Conservation (phyloP, 1,139 yeast genomes). For the Taphrina pruni region DNA sequence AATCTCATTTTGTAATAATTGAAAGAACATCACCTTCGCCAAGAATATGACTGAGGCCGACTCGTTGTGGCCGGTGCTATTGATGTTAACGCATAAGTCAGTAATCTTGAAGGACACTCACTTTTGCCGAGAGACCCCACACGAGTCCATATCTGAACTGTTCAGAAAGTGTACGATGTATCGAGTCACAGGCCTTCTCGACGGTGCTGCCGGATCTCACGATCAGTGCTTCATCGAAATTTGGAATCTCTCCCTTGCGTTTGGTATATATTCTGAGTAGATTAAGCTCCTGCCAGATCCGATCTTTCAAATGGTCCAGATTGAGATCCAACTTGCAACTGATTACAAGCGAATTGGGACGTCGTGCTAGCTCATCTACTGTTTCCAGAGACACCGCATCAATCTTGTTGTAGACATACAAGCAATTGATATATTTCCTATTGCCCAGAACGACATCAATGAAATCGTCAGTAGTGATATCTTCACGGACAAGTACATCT, state of each 20-base stretch:
- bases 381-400: constrained; percentile 96
- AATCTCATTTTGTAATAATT: constrained; percentile 70
- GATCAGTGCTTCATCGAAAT: constrained; percentile 87
- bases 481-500: constrained; percentile 88
- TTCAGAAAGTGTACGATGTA: constrained; percentile 89
- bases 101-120: neutral
- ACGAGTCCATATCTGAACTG: constrained; percentile 92
- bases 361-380: constrained; percentile 86
- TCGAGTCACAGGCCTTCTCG: constrained; percentile 86
- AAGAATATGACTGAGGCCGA: constrained; percentile 82
- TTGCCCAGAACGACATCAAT: constrained; percentile 88
- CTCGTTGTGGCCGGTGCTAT: constrained; percentile 87
- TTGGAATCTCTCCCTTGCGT: constrained; percentile 75
- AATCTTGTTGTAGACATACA: constrained; percentile 91
- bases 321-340: constrained; percentile 89
- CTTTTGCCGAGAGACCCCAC: constrained; percentile 92
- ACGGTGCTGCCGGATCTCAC: constrained; percentile 78
- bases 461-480: constrained; percentile 89
- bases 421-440: constrained; percentile 84
- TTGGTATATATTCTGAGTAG: constrained; percentile 84
- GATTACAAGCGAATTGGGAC: constrained; percentile 90
- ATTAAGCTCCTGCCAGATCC: constrained; percentile 88
- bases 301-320: constrained; percentile 82
- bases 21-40: constrained; percentile 95
- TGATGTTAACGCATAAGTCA: neutral